A percentile compares a stretch with the other conserved stretches of the same genome.
Evolutionary conservation across 176 grass and related monocot species (phyloP).

Genomic region (Echinochloa phyllopogon): DNA sequence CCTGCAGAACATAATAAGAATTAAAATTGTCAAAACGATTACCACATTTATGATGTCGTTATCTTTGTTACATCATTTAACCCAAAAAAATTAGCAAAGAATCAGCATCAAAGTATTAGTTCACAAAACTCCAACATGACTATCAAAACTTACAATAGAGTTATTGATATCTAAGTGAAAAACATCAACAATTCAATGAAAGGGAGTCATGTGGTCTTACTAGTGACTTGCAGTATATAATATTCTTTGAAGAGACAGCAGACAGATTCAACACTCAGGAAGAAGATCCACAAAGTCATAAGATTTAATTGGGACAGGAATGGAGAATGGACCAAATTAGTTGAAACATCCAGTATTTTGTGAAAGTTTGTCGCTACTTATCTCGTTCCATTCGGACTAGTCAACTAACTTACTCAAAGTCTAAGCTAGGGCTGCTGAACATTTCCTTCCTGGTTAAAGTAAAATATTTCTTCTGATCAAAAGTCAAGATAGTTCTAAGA

Average conservation of each 20-base stretch:
- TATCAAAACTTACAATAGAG: not conserved
- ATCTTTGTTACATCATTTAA: not conserved
- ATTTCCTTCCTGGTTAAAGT: slow-evolving; percentile 1
- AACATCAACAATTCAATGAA: not conserved
- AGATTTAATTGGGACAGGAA: not conserved
- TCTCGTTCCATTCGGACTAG: not conserved
- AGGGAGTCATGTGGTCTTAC: not conserved
- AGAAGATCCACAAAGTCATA: not conserved
- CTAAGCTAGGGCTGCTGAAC: not conserved
- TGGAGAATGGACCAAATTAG: not conserved
- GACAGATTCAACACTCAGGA: not conserved
- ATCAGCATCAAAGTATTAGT: not conserved
- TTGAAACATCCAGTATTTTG: not conserved
- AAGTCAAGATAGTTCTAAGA: not conserved
- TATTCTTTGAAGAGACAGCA: slow-evolving; percentile 2
- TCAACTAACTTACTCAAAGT: not conserved
- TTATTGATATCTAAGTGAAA: not conserved
- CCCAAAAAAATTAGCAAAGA: not conserved
- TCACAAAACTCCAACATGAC: not conserved
- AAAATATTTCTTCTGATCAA: not conserved
- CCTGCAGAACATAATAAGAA: not conserved
- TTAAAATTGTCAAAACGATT: not conserved
- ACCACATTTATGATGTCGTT: not conserved
- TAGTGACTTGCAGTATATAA: not conserved
- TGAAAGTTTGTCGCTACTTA: not conserved